Evolutionary conservation across 176 grass and related monocot genomes (phyloP).

Genomic region (Triticum turgidum): DNA sequence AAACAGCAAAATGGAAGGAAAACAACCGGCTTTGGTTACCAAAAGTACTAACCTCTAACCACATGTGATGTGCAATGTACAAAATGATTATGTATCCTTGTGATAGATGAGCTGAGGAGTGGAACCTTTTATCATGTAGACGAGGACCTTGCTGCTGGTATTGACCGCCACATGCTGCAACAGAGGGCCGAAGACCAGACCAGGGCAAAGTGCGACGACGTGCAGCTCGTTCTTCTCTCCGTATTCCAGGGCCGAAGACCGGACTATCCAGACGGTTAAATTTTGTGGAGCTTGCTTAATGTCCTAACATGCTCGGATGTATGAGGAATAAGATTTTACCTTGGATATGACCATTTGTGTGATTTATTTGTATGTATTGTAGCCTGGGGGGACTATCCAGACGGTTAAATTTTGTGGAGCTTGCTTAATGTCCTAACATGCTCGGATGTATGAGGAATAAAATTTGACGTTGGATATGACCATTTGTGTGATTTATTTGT

Average conservation of each 20-base stretch:
- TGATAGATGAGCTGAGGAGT: neutral
- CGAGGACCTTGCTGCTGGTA: neutral
- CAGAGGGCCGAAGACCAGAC: slow-evolving; percentile 31
- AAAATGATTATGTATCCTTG: neutral
- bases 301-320: too few species aligned
- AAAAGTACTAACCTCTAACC: neutral
- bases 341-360: too few species aligned
- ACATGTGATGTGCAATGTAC: neutral
- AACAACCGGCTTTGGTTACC: neutral
- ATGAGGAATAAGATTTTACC: too few species aligned
- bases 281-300: too few species aligned
- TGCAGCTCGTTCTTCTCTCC: slow-evolving; percentile 25
- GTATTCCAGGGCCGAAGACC: slow-evolving; percentile 27
- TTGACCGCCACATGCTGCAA: slow-evolving; percentile 33
- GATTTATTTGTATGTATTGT: too few species aligned
- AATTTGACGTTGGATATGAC: too few species aligned
- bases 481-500: too few species aligned
- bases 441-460: too few species aligned
- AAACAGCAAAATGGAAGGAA: neutral
- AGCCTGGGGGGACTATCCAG: too few species aligned
- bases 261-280: too few species aligned
- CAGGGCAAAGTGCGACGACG: slow-evolving; percentile 38
- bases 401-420: too few species aligned
- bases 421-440: too few species aligned
- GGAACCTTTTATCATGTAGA: slow-evolving; percentile 43